Evolutionary conservation across 2,329 filamentous ascomycete species (phyloP).

Genomic region (Colletotrichum sp.): DNA sequence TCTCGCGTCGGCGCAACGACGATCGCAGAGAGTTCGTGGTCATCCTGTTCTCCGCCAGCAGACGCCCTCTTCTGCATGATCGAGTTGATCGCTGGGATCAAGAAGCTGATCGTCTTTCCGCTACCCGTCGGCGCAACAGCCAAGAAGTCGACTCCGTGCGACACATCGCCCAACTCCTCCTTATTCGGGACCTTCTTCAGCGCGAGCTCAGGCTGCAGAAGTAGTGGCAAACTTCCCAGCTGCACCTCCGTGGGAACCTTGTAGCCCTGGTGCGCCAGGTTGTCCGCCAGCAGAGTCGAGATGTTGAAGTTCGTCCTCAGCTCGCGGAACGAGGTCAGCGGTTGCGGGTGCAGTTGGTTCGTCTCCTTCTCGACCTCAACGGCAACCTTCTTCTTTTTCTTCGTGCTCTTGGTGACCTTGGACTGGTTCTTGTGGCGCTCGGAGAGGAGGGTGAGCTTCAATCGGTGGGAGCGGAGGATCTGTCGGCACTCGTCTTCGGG

Average conservation of each 20-base stretch:
- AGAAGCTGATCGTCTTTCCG: slow-evolving; percentile 92
- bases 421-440: slow-evolving; percentile 46
- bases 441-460: slow-evolving; percentile 83
- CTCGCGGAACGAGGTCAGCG: slow-evolving; percentile 78
- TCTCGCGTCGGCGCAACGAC: slow-evolving; percentile 81
- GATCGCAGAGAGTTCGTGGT: slow-evolving; percentile 67
- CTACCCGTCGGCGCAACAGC: slow-evolving; percentile 94
- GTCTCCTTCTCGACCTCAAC: slow-evolving; percentile 58
- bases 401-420: slow-evolving; percentile 56
- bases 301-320: slow-evolving; percentile 76
- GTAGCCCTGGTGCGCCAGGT: slow-evolving; percentile 85
- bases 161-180: slow-evolving; percentile 33
- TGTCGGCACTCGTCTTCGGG: slow-evolving; percentile 76
- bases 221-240: slow-evolving; percentile 80
- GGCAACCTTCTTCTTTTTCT: slow-evolving; percentile 48
- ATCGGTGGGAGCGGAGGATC: slow-evolving; percentile 78
- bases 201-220: slow-evolving; percentile 65
- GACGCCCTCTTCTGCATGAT: slow-evolving; percentile 65
- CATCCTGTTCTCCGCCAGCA: slow-evolving; percentile 36
- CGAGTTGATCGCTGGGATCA: slow-evolving; percentile 84
- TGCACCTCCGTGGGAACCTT: slow-evolving; percentile 92
- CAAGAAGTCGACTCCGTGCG: slow-evolving; percentile 71
- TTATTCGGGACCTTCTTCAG: slow-evolving; percentile 42
- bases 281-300: slow-evolving; percentile 74
- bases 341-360: slow-evolving; percentile 76